Base-by-base conservation (phyloP, 2,329 filamentous ascomycete genomes). In the Drechslerella coelobrocha region DNA sequence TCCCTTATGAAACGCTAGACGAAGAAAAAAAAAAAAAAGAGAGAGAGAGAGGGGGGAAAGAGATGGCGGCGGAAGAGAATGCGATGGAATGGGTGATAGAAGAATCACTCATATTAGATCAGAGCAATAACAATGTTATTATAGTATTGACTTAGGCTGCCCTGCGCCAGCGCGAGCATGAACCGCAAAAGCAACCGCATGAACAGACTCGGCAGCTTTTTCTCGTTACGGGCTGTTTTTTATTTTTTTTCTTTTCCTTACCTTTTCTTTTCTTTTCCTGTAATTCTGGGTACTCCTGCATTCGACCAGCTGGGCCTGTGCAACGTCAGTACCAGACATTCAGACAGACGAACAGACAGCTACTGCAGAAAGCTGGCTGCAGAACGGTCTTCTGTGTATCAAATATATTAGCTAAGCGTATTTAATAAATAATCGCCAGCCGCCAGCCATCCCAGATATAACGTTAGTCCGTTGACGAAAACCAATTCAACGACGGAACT, bases 1-100 rank as follows among this genome's bases (percentile, higher is more conserved):
- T 45, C 41, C 41, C 41, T n/a, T n/a, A 45, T 45, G 41, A 45
- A 45, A 45, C 41, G 19, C n/a, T n/a, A n/a, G n/a, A n/a, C n/a
- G n/a, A n/a, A n/a, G n/a, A n/a, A n/a, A n/a, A n/a, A n/a, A n/a
- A n/a, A n/a, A n/a, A n/a, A n/a, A n/a, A n/a, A n/a, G n/a, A n/a
- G n/a, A n/a, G n/a, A n/a, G n/a, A n/a, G n/a, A n/a, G n/a, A n/a
- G n/a, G n/a, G n/a, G 10, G n/a, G 14, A 45, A 21, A 45, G 19
- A 21, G 19, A 19, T 45, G 14, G 29, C 29, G 29, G 12, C 41
- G 14, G 19, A 19, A 2, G 41, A 45, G 41, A 45, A 45, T 7
- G 41, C 41, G 41, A 45, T 45, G 41, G 41, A 45, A 45, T 45
- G 41, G 19, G 21, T 21, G 41, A 45, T 45, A 45, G 41, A 45